Evolutionary conservation across 176 grass and related monocot species (phyloP), one percentile per base, ranked within the genome.

Genomic region (Avena insularis): DNA sequence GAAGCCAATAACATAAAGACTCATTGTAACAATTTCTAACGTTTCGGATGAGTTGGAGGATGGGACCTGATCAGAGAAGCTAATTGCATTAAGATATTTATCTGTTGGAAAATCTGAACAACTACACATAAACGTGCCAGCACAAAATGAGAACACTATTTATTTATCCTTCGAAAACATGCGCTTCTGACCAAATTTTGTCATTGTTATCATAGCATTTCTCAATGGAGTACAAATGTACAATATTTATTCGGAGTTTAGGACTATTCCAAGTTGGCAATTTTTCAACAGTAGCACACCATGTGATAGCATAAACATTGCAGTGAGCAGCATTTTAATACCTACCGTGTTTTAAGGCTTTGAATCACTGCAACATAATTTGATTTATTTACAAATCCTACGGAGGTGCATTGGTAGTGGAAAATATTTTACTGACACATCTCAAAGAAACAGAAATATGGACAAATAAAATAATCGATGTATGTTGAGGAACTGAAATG

Each of bases 261-360:
- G 6, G 21, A 58, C 56, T 45, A 45, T 46, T 56, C 29, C 55
- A 43, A 79, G 55, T 15, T 79, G 9, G 0, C 19, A 23, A 78
- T 7, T 43, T 14, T 79, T 45, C 51, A 66, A 15, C 56, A 60
- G 33, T 45, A 64, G 58, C 8, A 82, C 64, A 82, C 35, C 48
- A 67, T 68, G 47, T 68, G 19, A 64, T 64, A 63, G 78, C 57
- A 80, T 29, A 80, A 81, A 81, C 47, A 6, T 17, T 63, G 46
- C 46, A 64, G 43, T 64, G 78, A 63, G 16, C 12, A 80, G 21
- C n/a, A 63, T 80, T 79, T 15, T 35, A 79, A 79, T 58, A 60
- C 19, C 54, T 43, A 59, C 35, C 23, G 77, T 20, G 12, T 9
- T 9, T 33, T 57, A 36, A 78, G 15, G 36, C 16, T 77, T 56